A percentile compares a stretch with the other conserved stretches of the same genome.
Conservation (phyloP, 352 stramenopile species). For the Pythium plurisporium region DNA sequence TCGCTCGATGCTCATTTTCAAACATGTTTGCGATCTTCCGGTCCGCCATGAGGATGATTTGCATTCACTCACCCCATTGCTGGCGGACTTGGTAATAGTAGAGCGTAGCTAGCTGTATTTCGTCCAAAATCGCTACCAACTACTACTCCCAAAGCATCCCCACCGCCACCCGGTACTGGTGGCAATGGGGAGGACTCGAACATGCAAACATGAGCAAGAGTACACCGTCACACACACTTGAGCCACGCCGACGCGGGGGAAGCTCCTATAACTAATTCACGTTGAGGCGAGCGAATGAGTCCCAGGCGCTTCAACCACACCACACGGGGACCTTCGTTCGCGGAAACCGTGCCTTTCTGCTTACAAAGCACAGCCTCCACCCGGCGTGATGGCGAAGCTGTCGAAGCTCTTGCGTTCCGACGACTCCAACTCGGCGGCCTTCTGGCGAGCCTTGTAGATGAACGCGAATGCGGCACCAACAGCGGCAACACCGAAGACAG, state of each 20-base stretch:
- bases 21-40: not conserved
- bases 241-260: slow-evolving; percentile 6
- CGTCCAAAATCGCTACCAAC: slow-evolving; percentile 5
- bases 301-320: slow-evolving; percentile 22
- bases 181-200: not conserved
- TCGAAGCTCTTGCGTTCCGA: slow-evolving; percentile 49
- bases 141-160: not conserved
- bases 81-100: not conserved
- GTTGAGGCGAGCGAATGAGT: slow-evolving; percentile 9
- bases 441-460: slow-evolving; percentile 75
- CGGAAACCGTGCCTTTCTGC: not conserved
- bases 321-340: slow-evolving; percentile 6
- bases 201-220: slow-evolving; percentile 12
- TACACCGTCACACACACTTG: slow-evolving; percentile 18
- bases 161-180: not conserved
- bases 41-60: too few relatives aligned
- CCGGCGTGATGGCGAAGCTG: slow-evolving; percentile 42
- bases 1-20: not conserved
- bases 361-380: slow-evolving; percentile 55
- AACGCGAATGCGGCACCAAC: slow-evolving; percentile 60
- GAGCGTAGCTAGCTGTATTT: slow-evolving; percentile 12
- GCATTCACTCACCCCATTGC: not conserved
- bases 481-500: slow-evolving; percentile 31
- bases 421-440: slow-evolving; percentile 48
- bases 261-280: slow-evolving; percentile 26